Conservation (phyloP, 2,329 filamentous ascomycete species). For the Grosmannia clavigera region DNA sequence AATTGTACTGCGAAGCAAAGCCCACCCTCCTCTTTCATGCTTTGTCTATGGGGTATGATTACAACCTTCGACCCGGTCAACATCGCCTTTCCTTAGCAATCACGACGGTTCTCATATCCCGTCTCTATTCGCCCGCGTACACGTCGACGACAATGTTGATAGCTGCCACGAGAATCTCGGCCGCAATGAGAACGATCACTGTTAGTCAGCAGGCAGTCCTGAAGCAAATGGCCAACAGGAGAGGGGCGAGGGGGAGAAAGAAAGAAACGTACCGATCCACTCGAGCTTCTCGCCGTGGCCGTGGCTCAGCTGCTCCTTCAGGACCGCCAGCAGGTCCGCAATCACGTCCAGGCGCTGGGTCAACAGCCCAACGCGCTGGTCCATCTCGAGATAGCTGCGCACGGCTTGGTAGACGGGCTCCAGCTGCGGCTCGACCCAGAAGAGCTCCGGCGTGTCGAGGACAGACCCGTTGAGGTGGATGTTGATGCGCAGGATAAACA, state of each 20-base stretch:
- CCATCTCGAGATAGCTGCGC: constrained; percentile 92
- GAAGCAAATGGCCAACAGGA: neutral
- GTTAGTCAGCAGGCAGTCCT: neutral
- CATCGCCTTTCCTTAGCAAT: too few species aligned
- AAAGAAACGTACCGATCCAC: constrained; percentile 61
- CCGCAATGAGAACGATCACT: constrained; percentile 93
- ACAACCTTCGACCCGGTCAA: too few species aligned
- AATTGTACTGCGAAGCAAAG: neutral
- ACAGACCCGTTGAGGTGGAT: constrained; percentile 96
- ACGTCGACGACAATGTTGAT: constrained; percentile 94
- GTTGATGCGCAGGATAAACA: constrained; percentile 95
- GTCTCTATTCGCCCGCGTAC: constrained; percentile 43
- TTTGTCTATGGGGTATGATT: too few species aligned
- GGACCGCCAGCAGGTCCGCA: constrained; percentile 77
- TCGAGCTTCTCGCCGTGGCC: constrained; percentile 82
- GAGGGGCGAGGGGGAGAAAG: neutral
- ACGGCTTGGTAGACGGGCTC: constrained; percentile 96
- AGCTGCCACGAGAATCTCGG: constrained; percentile 82
- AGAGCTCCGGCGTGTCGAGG: constrained; percentile 90
- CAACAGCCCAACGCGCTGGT: constrained; percentile 79
- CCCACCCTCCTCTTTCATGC: neutral
- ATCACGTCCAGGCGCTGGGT: constrained; percentile 89
- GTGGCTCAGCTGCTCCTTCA: constrained; percentile 92
- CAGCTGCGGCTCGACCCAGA: constrained; percentile 95
- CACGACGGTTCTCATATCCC: too few species aligned